Base-by-base conservation (phyloP, 108 stramenopile species). In the Fistulifera solaris region DNA sequence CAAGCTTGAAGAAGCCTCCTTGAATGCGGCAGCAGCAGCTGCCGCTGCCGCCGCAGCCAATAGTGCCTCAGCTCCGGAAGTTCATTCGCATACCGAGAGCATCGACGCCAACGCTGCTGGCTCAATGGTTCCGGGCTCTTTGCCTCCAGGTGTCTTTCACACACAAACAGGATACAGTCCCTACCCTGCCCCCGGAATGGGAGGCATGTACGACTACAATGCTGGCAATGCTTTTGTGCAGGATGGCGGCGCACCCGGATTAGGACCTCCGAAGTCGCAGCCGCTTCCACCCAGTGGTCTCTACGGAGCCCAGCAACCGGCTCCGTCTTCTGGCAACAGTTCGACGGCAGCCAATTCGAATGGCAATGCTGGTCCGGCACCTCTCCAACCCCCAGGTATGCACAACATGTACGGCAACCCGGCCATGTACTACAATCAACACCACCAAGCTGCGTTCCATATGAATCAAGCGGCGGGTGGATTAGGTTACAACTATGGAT, bases 321-420 rank as follows among this genome's bases (percentile, higher is more conserved):
- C 50, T 44, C 40, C 65, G 1, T 51, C 64, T 8, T 57, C 61
- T 15, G 58, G 58, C 21, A 68, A 52, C 48, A 49, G 35, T 23
- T 53, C 65, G 40, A 39, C 70, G 8, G 62, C 35, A 13, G 44
- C 56, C 56, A 67, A 72, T 42, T 49, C 63, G 2, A 50, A 70
- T 44, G 61, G 61, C 27, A 52, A 24, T 35, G 63, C 72, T 1
- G 54, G 48, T 42, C 38, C 65, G 11, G 51, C 46, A 31, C 55
- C 68, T 16, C 62, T 60, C 24, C 77, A 87, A 66, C 85, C 85
- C 40, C 80, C 89, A 14, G 89, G 85, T 26, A 86, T 91, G 75
- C 80, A 81, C 7, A 52, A 56, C 14, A 85, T 83, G 68, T 80
- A 81, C 52, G 78, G 66, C 44, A 73, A 68, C 38, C 66, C 67